Base-by-base conservation (phyloP, 306 rosid genomes). In the Vigna radiata region DNA sequence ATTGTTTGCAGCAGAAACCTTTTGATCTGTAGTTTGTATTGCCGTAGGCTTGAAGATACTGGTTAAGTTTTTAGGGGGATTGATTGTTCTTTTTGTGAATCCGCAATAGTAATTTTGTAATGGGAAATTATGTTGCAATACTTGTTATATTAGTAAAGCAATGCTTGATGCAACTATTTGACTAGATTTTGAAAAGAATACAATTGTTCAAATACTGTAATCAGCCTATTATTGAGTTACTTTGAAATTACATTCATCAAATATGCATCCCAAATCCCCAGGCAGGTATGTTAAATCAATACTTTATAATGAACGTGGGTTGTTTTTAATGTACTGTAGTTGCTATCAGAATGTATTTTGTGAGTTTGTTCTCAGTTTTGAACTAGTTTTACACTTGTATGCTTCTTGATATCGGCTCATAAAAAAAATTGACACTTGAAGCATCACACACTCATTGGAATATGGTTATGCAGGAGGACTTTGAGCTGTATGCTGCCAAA, bases 401-500 rank as follows among this genome's bases (percentile, higher is more conserved):
- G 68, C 37, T 36, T 33, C 44, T 56, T 61, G 21, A 55, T 43
- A 10, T 25, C 19, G 67, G 14, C 50, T 72, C 52, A 3, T 23
- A 43, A 29, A 73, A 36, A 16, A 19, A n/a, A 56, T 21, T 46
- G 15, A 39, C 55, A 66, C 41, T 49, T 27, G 2, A 56, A 41
- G 77, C 78, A 23, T 85, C 44, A 19, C 67, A 49, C 10, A 21
- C 61, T 67, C 7, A 27, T 49, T 79, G 27, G 53, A 25, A 66
- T 27, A 67, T 83, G 64, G 31, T 75, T n/a, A 15, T 87, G 83
- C 90, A 96, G 99, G 99, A 91, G 84, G 99, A 96, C 44, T 96
- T 96, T 87, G 98, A 91, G 78, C 83, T 89, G 76, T 12, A 92
- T 85, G 98, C 99, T 73, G 85, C 46, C 78, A 96, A 92, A 67